These are phyloP conservation scores for Paecilomyces formosus DNA, from an alignment of 2,329 filamentous ascomycete species.

Conservation along the genomic window DNA sequence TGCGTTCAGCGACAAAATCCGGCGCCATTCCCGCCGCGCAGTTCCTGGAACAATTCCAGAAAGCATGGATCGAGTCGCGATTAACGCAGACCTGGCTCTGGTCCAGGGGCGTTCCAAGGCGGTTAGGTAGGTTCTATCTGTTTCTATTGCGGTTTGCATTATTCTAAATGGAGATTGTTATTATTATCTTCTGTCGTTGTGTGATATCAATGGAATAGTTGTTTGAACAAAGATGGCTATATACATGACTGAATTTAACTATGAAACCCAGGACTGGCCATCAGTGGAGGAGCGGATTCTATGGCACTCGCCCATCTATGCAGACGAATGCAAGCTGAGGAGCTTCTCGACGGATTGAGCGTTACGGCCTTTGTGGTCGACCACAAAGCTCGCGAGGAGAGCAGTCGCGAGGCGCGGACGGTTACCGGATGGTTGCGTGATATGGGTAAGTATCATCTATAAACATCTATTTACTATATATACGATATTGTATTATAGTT, in stretches of 20 bases:
- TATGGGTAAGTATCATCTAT: conserved; percentile 30
- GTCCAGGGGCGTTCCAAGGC: conserved; percentile 11
- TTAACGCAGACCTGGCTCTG: conserved; percentile 4
- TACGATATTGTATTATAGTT: neutral
- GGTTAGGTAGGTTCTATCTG: conserved; percentile 16
- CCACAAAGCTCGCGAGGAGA: conserved; percentile 50
- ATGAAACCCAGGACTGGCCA: conserved; percentile 55
- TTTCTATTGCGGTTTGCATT: neutral
- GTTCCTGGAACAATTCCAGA: conserved; percentile 21
- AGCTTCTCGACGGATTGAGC: conserved; percentile 13
- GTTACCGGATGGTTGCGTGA: conserved; percentile 40
- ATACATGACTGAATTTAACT: neutral
- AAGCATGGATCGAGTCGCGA: conserved; percentile 19
- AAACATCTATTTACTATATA: neutral
- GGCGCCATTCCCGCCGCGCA: conserved; percentile 18
- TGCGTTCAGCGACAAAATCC: neutral
- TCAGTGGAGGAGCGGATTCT: conserved; percentile 94
- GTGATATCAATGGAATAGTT: no score
- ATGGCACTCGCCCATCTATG: conserved; percentile 85
- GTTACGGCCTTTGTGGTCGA: conserved; percentile 55
- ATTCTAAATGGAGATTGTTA: neutral
- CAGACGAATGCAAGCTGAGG: conserved; percentile 35
- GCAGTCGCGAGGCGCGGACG: conserved; percentile 46
- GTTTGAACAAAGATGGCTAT: no score
- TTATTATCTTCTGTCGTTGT: no score